phyloP scores from a whole-genome alignment of 2,329 filamentous ascomycete genomes.

The Rosellinia necatrix region DNA sequence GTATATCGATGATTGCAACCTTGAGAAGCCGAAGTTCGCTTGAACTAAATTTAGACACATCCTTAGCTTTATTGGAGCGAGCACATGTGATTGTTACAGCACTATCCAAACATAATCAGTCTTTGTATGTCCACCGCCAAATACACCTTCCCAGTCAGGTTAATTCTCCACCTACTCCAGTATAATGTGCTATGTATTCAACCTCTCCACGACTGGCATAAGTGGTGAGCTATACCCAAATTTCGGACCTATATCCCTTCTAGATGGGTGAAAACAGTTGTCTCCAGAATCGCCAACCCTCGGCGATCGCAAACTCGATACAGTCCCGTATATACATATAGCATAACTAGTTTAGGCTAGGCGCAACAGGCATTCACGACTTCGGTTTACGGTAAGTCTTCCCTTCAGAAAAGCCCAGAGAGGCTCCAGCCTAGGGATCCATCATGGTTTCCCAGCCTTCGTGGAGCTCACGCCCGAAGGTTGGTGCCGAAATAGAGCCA shows the following conservation, averaged over 20 bases:
- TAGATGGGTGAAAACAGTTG: neutral
- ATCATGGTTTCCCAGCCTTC: too few relatives aligned
- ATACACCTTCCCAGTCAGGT: slow-evolving; percentile 25
- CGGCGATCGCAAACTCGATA: slow-evolving; percentile 2
- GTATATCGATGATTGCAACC: neutral
- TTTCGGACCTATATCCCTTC: slow-evolving; percentile 26
- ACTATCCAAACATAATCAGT: neutral
- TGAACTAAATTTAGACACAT: slow-evolving; percentile 20
- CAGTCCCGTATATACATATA: neutral
- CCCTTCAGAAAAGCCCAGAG: too few relatives aligned
- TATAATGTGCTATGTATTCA: slow-evolving; percentile 10
- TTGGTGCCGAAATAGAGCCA: neutral
- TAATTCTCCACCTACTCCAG: slow-evolving; percentile 20
- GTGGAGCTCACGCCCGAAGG: too few relatives aligned
- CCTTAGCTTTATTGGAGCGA: slow-evolving; percentile 3
- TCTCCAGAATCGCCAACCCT: neutral
- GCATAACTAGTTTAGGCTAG: too few relatives aligned
- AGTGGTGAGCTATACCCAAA: slow-evolving; percentile 19
- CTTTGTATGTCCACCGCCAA: slow-evolving; percentile 9
- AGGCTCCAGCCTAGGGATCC: too few relatives aligned
- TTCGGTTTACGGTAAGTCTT: too few relatives aligned
- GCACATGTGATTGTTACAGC: neutral
- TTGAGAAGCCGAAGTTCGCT: slow-evolving; percentile 8
- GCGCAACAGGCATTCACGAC: too few relatives aligned
- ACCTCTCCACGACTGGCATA: slow-evolving; percentile 1